Conservation (phyloP, 768 basidiomycete genomes). For the Podaxis sp. region DNA sequence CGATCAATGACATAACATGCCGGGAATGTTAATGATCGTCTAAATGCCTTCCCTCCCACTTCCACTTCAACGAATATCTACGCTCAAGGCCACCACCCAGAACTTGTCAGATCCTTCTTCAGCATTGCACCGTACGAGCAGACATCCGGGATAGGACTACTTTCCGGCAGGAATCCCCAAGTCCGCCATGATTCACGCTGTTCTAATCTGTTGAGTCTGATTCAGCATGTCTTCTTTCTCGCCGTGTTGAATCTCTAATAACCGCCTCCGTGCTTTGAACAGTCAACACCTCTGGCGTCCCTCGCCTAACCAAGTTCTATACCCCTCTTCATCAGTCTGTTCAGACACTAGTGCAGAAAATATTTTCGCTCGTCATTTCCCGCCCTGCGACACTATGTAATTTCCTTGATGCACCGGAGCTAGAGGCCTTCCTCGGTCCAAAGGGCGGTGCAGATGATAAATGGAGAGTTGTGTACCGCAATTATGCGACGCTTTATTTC, state of each 20-base stretch:
- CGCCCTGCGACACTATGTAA: constrained; percentile 88
- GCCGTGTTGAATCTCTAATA: constrained; percentile 1
- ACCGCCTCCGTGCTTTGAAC: constrained; percentile 6
- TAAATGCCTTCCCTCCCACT: background rate
- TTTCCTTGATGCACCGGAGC: constrained; percentile 91
- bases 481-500: constrained; percentile 95
- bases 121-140: background rate
- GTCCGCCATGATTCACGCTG: constrained; percentile 73
- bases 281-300: constrained; percentile 94
- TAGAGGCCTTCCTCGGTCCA: constrained; percentile 69
- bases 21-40: background rate
- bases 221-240: constrained; percentile 14
- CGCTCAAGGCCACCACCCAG: background rate
- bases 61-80: background rate
- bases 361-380: constrained; percentile 83
- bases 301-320: constrained; percentile 87
- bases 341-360: constrained; percentile 77
- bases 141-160: background rate
- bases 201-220: constrained; percentile 69
- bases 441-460: constrained; percentile 50
- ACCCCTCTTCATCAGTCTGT: constrained; percentile 69
- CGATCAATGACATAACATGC: constrained; percentile 10
- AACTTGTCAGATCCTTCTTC: background rate
- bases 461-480: constrained; percentile 90
- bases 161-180: background rate